These are phyloP conservation scores for Zalaria obscura DNA, from an alignment of 2,329 filamentous ascomycete genomes.

Conservation along the genomic window DNA sequence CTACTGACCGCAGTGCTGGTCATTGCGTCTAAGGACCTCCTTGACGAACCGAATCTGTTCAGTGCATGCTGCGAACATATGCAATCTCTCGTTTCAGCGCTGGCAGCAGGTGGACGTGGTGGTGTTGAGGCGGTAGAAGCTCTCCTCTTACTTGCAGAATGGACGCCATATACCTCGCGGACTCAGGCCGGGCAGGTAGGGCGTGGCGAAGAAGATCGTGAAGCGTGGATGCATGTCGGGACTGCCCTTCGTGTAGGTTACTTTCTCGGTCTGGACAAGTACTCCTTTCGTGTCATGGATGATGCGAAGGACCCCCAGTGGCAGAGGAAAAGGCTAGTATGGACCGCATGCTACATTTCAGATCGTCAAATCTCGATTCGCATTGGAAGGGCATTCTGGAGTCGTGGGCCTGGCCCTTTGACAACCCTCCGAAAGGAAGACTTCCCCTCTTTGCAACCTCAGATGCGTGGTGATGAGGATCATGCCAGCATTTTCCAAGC, in stretches of 20 bases:
- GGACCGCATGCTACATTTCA: slow-evolving; percentile 54
- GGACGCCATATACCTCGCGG: slow-evolving; percentile 53
- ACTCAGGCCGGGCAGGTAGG: slow-evolving; percentile 48
- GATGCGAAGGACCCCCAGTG: slow-evolving; percentile 45
- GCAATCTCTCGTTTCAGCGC: slow-evolving; percentile 51
- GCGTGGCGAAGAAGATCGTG: slow-evolving; percentile 58
- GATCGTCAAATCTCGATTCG: slow-evolving; percentile 57
- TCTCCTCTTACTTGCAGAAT: slow-evolving; percentile 55
- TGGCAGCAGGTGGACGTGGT: slow-evolving; percentile 52
- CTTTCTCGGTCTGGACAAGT: slow-evolving; percentile 54
- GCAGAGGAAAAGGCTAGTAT: slow-evolving; percentile 51
- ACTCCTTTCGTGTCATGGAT: slow-evolving; percentile 48
- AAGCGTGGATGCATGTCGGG: slow-evolving; percentile 66
- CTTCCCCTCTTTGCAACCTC: slow-evolving; percentile 50
- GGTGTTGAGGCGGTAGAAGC: slow-evolving; percentile 60
- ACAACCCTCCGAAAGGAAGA: slow-evolving; percentile 50
- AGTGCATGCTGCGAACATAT: slow-evolving; percentile 55
- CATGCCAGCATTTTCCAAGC: slow-evolving; percentile 57
- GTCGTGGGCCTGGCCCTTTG: slow-evolving; percentile 53
- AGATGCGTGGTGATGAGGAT: slow-evolving; percentile 47
- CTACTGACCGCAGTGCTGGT: slow-evolving; percentile 56
- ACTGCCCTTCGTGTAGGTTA: slow-evolving; percentile 56
- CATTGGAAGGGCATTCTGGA: slow-evolving; percentile 61
- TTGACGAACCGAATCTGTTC: slow-evolving; percentile 48
- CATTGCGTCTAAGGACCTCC: slow-evolving; percentile 57